Evolutionary conservation across 352 stramenopile genomes (phyloP).

Genomic region (Pilasporangium apinafurcum): DNA sequence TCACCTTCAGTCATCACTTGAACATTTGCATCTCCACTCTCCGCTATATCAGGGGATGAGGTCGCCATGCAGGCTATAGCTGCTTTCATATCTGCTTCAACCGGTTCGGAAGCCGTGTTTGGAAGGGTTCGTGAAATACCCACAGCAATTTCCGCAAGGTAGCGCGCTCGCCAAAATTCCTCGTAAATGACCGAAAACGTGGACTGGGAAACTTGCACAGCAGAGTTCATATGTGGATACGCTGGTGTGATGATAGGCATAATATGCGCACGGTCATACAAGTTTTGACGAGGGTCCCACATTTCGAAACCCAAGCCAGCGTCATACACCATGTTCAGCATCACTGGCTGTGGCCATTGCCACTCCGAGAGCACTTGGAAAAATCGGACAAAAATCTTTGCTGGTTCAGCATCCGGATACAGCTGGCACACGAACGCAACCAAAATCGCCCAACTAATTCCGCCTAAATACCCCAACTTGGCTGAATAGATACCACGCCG

Average conservation of each 20-base stretch:
- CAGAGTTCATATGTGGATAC: conserved; percentile 98
- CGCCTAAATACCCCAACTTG: conserved; percentile 95
- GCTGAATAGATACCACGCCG: conserved; percentile 95
- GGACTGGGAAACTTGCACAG: conserved; percentile 92
- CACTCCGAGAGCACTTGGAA: conserved; percentile 83
- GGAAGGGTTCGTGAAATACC: conserved; percentile 38
- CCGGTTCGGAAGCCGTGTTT: conserved; percentile 5
- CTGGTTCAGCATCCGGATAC: conserved; percentile 65
- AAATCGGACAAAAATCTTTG: conserved; percentile 75
- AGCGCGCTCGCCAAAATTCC: conserved; percentile 80
- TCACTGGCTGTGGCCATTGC: conserved; percentile 76
- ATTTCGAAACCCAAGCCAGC: conserved; percentile 75
- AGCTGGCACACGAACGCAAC: conserved; percentile 93
- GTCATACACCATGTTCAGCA: conserved; percentile 85
- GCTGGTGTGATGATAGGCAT: conserved; percentile 99
- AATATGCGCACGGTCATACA: conserved; percentile 89
- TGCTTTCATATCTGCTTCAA: conserved; percentile 25
- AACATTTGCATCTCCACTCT: background rate
- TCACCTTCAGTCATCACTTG: conserved; percentile 10
- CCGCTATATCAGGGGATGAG: conserved; percentile 14
- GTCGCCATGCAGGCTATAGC: conserved; percentile 28
- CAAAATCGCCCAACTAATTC: conserved; percentile 98
- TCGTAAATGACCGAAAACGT: conserved; percentile 92
- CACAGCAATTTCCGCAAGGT: conserved; percentile 58
- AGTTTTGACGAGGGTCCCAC: conserved; percentile 82